Evolutionary conservation across 345 rosid species (phyloP).

Genomic region (Linum trigynum): DNA sequence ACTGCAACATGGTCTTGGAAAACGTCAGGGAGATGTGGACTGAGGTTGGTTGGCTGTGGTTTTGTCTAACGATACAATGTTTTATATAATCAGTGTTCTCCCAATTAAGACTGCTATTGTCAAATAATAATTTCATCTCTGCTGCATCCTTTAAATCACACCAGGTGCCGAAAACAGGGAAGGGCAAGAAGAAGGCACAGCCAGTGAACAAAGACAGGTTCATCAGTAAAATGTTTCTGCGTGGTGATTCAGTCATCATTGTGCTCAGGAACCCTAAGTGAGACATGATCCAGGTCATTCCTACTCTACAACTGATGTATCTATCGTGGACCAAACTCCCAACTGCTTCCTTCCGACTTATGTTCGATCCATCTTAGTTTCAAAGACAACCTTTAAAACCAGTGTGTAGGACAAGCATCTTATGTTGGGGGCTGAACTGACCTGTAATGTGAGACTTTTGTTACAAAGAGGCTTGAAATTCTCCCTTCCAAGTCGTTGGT

Average conservation of each 20-base stretch:
- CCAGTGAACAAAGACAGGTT: slow-evolving; percentile 91
- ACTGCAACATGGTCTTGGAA: slow-evolving; percentile 99
- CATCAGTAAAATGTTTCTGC: slow-evolving; percentile 96
- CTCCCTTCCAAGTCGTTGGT: too few relatives aligned
- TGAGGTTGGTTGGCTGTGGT: slow-evolving; percentile 44
- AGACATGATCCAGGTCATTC: slow-evolving; percentile 1
- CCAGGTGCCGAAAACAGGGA: slow-evolving; percentile 89
- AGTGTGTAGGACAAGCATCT: neutral
- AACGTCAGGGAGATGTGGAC: slow-evolving; percentile 99
- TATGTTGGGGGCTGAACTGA: too few relatives aligned
- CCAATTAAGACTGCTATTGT: neutral
- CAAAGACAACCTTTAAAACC: neutral
- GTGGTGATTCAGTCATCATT: slow-evolving; percentile 95
- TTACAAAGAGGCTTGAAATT: too few relatives aligned
- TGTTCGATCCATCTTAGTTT: neutral
- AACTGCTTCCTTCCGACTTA: neutral
- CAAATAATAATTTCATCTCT: neutral
- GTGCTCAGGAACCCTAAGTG: slow-evolving; percentile 94
- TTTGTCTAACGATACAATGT: neutral
- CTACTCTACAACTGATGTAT: neutral
- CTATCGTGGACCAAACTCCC: neutral
- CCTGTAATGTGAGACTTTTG: too few relatives aligned
- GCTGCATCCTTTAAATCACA: neutral
- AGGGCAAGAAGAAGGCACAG: slow-evolving; percentile 95
- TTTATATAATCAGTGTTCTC: neutral